Evolutionary conservation across 306 rosid genomes (phyloP).

Genomic region (Herpetospermum pedunculosum): DNA sequence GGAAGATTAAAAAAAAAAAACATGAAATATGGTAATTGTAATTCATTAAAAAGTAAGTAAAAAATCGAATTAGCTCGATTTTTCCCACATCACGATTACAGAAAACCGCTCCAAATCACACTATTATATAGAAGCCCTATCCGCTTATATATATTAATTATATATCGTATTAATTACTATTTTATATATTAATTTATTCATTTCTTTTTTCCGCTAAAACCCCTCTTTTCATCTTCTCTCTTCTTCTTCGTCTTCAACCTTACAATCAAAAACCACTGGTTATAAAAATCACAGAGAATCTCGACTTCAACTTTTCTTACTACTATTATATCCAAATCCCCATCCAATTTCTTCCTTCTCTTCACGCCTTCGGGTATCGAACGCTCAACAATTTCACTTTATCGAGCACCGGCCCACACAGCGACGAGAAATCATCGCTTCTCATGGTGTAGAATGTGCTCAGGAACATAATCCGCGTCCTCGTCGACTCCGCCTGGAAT

Average conservation of each 20-base stretch:
- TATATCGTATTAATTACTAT: neutral
- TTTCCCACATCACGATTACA: neutral
- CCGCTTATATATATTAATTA: neutral
- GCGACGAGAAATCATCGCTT: conserved; percentile 84
- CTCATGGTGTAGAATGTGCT: conserved; percentile 86
- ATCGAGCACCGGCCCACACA: conserved; percentile 93
- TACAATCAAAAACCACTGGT: conserved; percentile 1
- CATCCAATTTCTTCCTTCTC: neutral
- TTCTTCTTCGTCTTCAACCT: neutral
- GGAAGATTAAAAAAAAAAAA: no score
- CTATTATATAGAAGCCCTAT: conserved; percentile 1
- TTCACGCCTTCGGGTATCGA: conserved; percentile 28
- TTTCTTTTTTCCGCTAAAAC: neutral
- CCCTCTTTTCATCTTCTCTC: neutral
- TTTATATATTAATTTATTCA: neutral
- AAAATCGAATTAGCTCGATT: neutral
- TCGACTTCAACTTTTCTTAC: neutral
- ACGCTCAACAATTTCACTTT: conserved; percentile 65
- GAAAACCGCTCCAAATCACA: conserved; percentile 2
- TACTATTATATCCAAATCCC: neutral
- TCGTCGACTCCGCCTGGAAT: conserved; percentile 41
- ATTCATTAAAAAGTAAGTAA: conserved; percentile 5
- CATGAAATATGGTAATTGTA: conserved; percentile 1
- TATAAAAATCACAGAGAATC: neutral
- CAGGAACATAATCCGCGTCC: conserved; percentile 65